phyloP scores from a whole-genome alignment of 108 stramenopile genomes.

The Skeletonema marinoi region DNA sequence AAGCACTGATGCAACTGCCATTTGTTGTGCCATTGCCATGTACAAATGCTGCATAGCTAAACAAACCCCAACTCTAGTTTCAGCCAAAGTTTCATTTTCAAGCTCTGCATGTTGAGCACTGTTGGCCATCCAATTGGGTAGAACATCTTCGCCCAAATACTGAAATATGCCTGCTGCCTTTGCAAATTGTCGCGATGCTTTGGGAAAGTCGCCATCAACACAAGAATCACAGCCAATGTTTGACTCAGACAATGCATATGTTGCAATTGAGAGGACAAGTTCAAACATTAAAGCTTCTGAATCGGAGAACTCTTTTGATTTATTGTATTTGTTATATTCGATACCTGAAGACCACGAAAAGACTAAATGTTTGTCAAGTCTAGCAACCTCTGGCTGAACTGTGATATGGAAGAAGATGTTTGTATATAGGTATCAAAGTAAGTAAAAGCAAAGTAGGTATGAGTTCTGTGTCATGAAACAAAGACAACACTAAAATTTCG shows the following conservation, averaged over 20 bases:
- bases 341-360: constrained; percentile 86
- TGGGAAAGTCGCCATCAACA: constrained; percentile 77
- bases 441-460: no score
- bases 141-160: constrained; percentile 61
- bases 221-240: constrained; percentile 74
- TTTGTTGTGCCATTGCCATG: constrained; percentile 87
- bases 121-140: constrained; percentile 86
- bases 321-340: constrained; percentile 52
- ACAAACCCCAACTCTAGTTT: constrained; percentile 66
- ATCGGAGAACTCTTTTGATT: constrained; percentile 48
- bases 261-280: constrained; percentile 70
- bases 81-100: constrained; percentile 66
- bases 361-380: constrained; percentile 48
- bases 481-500: constrained; percentile 3
- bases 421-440: background rate
- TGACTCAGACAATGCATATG: constrained; percentile 74
- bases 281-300: constrained; percentile 93
- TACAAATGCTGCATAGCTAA: constrained; percentile 70
- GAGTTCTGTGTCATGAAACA: no score
- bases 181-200: constrained; percentile 71
- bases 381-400: constrained; percentile 3
- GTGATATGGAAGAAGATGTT: background rate
- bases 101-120: constrained; percentile 63
- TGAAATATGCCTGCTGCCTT: constrained; percentile 81
- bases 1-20: constrained; percentile 87